Evolutionary conservation across 176 grass and related monocot genomes (phyloP).

Genomic region (Oryza punctata): DNA sequence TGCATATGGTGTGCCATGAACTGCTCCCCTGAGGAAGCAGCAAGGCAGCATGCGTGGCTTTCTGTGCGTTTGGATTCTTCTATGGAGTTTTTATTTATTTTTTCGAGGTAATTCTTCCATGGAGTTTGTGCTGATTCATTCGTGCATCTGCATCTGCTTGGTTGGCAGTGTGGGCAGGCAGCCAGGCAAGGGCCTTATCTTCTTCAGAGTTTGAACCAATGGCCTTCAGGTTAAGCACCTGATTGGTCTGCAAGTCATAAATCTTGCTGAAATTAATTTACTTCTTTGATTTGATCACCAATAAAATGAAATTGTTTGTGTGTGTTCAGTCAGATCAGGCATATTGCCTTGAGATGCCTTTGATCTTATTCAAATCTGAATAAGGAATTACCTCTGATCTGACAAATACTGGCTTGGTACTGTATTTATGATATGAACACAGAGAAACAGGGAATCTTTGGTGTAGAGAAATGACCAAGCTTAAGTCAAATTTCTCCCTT

Average conservation of each 20-base stretch:
- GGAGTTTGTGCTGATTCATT: not conserved
- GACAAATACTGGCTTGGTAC: not conserved
- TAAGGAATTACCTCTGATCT: not conserved
- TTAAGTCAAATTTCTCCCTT: slow-evolving; percentile 30
- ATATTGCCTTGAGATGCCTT: not conserved
- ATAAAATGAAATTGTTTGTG: not conserved
- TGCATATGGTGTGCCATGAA: slow-evolving; percentile 35
- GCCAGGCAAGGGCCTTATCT: slow-evolving; percentile 38
- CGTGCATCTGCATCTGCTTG: slow-evolving; percentile 28
- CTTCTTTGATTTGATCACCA: not conserved
- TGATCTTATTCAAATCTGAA: slow-evolving; percentile 23
- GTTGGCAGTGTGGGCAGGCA: slow-evolving; percentile 40
- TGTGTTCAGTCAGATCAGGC: not conserved
- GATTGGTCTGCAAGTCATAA: slow-evolving; percentile 9
- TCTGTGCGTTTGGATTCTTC: slow-evolving; percentile 48
- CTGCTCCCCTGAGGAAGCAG: slow-evolving; percentile 29
- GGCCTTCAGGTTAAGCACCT: not conserved
- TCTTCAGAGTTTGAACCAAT: slow-evolving; percentile 28
- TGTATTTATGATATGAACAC: not conserved
- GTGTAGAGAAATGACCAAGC: slow-evolving; percentile 37
- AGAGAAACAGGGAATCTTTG: not conserved
- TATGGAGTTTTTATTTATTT: not conserved
- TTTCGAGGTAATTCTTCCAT: slow-evolving; percentile 25
- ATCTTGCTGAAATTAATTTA: not conserved
- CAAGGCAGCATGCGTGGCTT: slow-evolving; percentile 43